Conservation (phyloP, 2,329 filamentous ascomycete genomes). For the Apiospora rasikravindrae region DNA sequence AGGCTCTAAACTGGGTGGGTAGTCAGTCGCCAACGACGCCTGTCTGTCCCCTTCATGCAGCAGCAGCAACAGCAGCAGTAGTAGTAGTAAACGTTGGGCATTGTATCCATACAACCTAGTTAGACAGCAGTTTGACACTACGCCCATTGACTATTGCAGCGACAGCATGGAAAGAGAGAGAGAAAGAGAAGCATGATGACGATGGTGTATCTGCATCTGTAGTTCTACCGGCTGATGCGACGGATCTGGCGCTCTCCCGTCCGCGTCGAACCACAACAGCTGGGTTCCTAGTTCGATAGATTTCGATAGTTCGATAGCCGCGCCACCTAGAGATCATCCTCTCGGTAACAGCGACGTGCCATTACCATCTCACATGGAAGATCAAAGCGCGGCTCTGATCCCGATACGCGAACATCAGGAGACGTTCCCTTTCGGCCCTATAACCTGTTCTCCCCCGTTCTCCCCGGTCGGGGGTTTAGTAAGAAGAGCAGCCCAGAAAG, state of each 20-base stretch:
- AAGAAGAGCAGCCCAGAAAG: neutral
- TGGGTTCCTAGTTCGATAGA: neutral
- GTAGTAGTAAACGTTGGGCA: too few relatives aligned
- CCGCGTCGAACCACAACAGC: conserved; percentile 10
- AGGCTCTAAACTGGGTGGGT: neutral
- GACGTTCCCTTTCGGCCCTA: neutral
- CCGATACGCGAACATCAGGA: neutral
- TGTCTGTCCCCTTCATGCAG: neutral
- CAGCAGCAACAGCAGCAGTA: too few relatives aligned
- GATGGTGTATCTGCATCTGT: neutral
- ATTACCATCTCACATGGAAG: neutral
- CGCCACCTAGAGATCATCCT: neutral
- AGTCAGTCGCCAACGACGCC: neutral
- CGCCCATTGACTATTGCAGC: too few relatives aligned
- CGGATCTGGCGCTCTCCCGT: neutral
- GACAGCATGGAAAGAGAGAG: neutral
- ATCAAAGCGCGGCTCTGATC: neutral
- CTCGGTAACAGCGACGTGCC: neutral
- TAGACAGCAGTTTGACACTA: neutral
- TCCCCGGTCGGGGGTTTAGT: neutral
- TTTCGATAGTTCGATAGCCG: conserved; percentile 12
- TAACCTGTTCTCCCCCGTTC: neutral
- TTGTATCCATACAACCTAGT: neutral
- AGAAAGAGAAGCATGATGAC: neutral
- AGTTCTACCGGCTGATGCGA: neutral